These are phyloP conservation scores for Panaeolus cyanescens DNA, from an alignment of 768 basidiomycete genomes.

Conservation along the genomic window DNA sequence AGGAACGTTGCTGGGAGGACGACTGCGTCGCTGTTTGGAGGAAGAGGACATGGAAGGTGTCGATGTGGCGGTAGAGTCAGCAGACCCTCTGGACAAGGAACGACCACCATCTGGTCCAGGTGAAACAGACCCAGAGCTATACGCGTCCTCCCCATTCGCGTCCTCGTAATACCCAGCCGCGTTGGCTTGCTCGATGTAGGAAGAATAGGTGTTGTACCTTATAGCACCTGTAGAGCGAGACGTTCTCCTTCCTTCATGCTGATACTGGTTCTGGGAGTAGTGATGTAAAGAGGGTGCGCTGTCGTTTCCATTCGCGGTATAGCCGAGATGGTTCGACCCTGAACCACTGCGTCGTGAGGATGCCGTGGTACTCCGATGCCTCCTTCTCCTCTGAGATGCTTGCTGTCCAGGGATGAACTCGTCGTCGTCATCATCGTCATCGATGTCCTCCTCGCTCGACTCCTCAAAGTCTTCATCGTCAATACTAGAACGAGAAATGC, in stretches of 20 bases:
- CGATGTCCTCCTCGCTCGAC: slow-evolving; percentile 24
- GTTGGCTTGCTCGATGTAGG: not conserved
- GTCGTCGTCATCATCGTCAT: slow-evolving; percentile 30
- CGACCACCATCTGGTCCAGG: slow-evolving; percentile 1
- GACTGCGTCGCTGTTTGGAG: slow-evolving; percentile 16
- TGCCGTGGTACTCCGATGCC: not conserved
- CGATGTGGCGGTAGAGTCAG: slow-evolving; percentile 13
- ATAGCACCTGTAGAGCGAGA: not conserved
- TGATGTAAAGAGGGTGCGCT: not conserved
- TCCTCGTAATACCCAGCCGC: not conserved
- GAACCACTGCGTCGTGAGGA: not conserved
- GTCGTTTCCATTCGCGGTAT: not conserved
- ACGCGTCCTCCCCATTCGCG: not conserved
- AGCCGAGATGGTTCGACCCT: not conserved
- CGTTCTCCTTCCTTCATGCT: not conserved
- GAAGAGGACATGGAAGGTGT: slow-evolving; percentile 14
- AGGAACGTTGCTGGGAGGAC: slow-evolving; percentile 39
- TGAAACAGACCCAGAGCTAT: not conserved
- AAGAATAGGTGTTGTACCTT: not conserved
- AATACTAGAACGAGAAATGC: slow-evolving; percentile 5
- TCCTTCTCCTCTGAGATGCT: not conserved
- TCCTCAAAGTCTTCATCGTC: slow-evolving; percentile 14
- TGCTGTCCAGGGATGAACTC: slow-evolving; percentile 30
- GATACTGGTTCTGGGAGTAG: not conserved
- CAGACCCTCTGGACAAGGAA: slow-evolving; percentile 5